Base-by-base conservation (phyloP, 495 filamentous ascomycete species). In the Xylaria flabelliformis region DNA sequence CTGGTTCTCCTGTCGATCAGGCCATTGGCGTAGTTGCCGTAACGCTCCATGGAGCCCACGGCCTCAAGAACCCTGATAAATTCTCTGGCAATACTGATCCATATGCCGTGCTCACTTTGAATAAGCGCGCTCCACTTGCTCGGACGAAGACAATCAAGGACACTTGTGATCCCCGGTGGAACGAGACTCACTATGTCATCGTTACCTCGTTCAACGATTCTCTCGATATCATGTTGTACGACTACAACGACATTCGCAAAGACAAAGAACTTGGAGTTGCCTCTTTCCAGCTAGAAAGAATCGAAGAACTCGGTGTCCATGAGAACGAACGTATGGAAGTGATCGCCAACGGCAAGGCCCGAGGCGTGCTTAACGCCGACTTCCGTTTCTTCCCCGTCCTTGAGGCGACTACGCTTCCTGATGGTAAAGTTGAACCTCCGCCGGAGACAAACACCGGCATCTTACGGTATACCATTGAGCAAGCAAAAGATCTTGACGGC, bases 231-330 rank as follows among this genome's bases (percentile, higher is more conserved):
- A 88, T 91, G 41, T 78, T 97, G 36, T 98, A 88, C 75, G 96
- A 99, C 81, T 98, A 90, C 87, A 99, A 99, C 73, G 97, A 98
- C 62, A 91, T 90, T 80, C 89, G 96, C 70, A 98, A 98, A 84
- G 94, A 98, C 82, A 97, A 97, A 85, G 93, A 97, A 78, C 90
- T 99, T 65, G 97, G 97, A 51, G 86, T 88, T 50, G 92, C 93
- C 6, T 93, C 90, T 4, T 99, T 98, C 80, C 84, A 89, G 13
- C 83, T 99, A 46, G 94, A 98, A 71, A 89, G 91, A 51, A 80
- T 98, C 3, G 91, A 96, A 78, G 88, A 92, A 59, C 81, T 93
- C 10, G 82, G 83, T 34, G 93, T 93, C 70, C 90, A 94, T 73
- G 94, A 97, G 77, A 95, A 96, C 76, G 82, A 95, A 67, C 89